Evolutionary conservation across 192 early-diverging fungal genomes (phyloP), one percentile per base, ranked within the genome.

Genomic region (Coemansia sp.): DNA sequence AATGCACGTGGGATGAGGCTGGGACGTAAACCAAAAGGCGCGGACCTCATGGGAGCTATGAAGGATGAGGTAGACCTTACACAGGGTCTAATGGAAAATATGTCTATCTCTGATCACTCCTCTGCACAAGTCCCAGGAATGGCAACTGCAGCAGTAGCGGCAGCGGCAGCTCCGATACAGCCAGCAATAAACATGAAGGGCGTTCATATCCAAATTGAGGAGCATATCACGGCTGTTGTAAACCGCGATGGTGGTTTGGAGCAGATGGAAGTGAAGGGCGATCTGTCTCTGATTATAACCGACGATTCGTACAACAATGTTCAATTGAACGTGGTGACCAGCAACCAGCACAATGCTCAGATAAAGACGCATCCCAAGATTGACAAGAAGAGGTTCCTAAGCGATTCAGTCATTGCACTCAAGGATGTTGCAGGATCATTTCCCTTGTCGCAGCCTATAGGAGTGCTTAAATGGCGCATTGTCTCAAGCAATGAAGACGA

Each of bases 341-440:
- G 78, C 26, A 88, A 85, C 49, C 87, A 89, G 51, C 65, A 81
- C 32, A 81, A 71, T 65, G 83, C 94, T 44, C 94, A 97, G 62
- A 90, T 96, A 70, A 94, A 97, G 90, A 99, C 97, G 10, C 97
- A 99, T 70, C 97, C 97, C 21, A 93, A 99, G 67, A 91, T 99
- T 10, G 96, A 99, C 84, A 99, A 96, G 76, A 83, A 76, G 26
- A 76, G 89, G 26, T 99, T 92, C 82, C 85, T 85, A 30, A 83
- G 64, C 48, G 85, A 88, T 54, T 83, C 80, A 25, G 73, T 88
- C 5, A 83, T 99, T 64, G 87, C 89, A 12, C 86, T 96, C 62
- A 89, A 87, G 68, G 96, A 98, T 60, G 78, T 89, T 7, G 74
- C 87, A 54, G 82, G 87, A 52, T 85, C 92, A 30, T 97, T 97